Evolutionary conservation across 2,329 filamentous ascomycete species (phyloP), one percentile per base, ranked within the genome.

Genomic region (Alternaria sp.): DNA sequence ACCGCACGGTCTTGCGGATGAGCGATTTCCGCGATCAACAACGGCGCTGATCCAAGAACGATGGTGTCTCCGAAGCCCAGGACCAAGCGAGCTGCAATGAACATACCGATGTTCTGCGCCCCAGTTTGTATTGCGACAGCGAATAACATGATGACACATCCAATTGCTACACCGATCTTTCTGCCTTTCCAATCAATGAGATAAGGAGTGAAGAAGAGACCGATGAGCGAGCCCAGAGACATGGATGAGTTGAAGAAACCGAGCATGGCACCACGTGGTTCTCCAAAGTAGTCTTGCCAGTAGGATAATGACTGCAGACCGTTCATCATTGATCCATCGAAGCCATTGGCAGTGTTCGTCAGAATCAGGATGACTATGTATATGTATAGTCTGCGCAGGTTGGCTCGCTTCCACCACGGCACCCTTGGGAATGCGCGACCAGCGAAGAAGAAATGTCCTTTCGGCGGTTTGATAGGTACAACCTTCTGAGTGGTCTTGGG

Each of bases 271-370:
- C 66, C 71, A 12, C 63, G 56, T n/a, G 69, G 71, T 18, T 60
- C 43, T 8, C 64, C 64, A n/a, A 75, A 63, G 49, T 70, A 68
- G n/a, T 61, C n/a, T 43, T 73, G 54, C 61, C 59, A 67, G 54
- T 63, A 63, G 6, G 60, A 58, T n/a, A 73, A 63, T 2, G 68
- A 65, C 34, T 70, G 66, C 9, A 75, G 63, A n/a, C 68, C 70
- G 26, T 59, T 59, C 51, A 59, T 54, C 84, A 66, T 88, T 12
- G 85, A 62, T 83, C 51, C 56, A 18, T 59, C 56, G 34, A 59
- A 87, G 16, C 85, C 85, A 72, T 86, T 86, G 79, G 71, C 66
- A 2, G 70, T 64, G n/a, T 63, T 61, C 6, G 61, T 58, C 30
- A 62, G 28, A 16, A 63, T 58, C 20, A 51, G 55, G 52, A 63